Conservation (phyloP, 192 early-diverging fungal species). For the Linderina pennispora region DNA sequence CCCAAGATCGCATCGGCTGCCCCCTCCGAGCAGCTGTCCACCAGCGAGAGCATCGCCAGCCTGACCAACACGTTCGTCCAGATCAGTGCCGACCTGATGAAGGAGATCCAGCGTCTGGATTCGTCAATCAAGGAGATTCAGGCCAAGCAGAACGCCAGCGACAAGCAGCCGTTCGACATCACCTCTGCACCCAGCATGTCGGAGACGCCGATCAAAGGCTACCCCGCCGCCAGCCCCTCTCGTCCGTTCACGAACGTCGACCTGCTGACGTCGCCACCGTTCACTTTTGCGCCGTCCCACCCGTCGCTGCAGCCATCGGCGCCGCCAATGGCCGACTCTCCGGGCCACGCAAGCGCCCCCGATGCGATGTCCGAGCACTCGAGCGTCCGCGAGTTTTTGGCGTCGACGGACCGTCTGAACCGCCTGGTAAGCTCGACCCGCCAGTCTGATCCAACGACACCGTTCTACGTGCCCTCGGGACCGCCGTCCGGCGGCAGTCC, state of each 20-base stretch:
- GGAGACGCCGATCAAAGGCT: slow-evolving; percentile 16
- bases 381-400: slow-evolving; percentile 43
- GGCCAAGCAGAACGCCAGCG: slow-evolving; percentile 20
- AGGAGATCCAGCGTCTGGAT: slow-evolving; percentile 34
- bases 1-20: no score
- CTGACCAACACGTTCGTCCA: slow-evolving; percentile 36
- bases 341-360: slow-evolving; percentile 1
- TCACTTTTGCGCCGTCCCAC: not conserved
- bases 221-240: slow-evolving; percentile 1
- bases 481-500: slow-evolving; percentile 1
- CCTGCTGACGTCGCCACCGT: slow-evolving; percentile 22
- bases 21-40: not conserved
- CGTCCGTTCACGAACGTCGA: slow-evolving; percentile 9
- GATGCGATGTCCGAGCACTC: slow-evolving; percentile 16
- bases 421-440: slow-evolving; percentile 28
- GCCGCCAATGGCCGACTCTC: not conserved
- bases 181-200: slow-evolving; percentile 6
- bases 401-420: slow-evolving; percentile 39
- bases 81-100: slow-evolving; percentile 38
- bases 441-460: not conserved
- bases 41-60: slow-evolving; percentile 16
- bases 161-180: slow-evolving; percentile 11
- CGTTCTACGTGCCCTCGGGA: slow-evolving; percentile 3
- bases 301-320: no score
- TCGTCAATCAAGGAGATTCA: slow-evolving; percentile 35